Percentiles rank a stretch among this genome's conserved stretches.
Conservation (phyloP, 768 basidiomycete genomes). For the Tephrocybe sp. region DNA sequence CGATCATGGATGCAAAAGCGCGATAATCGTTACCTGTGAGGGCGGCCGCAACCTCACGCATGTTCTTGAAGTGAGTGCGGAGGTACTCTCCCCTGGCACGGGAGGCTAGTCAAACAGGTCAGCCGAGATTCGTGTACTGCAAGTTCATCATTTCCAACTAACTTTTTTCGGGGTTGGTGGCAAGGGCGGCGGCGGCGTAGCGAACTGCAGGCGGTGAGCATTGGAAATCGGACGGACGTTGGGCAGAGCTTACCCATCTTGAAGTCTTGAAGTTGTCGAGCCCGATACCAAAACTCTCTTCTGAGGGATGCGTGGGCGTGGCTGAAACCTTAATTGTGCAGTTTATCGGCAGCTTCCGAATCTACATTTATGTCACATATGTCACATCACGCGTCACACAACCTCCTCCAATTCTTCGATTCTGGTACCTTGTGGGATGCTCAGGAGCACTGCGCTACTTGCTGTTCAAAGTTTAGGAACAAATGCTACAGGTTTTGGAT, state of each 20-base stretch:
- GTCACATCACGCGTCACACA: neutral
- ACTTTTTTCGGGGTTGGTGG: constrained; percentile 97
- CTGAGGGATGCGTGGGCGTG: constrained; percentile 26
- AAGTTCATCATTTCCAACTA: constrained; percentile 27
- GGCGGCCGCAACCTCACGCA: constrained; percentile 97
- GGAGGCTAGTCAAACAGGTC: constrained; percentile 58
- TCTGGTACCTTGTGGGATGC: too few species aligned
- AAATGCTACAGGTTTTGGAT: too few species aligned
- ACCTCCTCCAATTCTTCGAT: neutral
- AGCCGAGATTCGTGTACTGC: constrained; percentile 9
- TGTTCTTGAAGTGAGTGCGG: constrained; percentile 99
- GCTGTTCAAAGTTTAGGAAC: too few species aligned
- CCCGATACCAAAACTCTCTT: constrained; percentile 31
- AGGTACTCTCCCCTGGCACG: constrained; percentile 95
- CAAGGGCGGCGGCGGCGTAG: constrained; percentile 87
- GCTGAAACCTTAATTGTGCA: constrained; percentile 48
- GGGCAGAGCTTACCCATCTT: constrained; percentile 61
- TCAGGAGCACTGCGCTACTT: too few species aligned
- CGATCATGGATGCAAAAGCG: constrained; percentile 1
- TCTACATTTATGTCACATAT: neutral
- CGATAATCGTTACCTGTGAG: constrained; percentile 64
- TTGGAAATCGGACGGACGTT: constrained; percentile 11
- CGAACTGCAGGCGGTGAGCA: constrained; percentile 60
- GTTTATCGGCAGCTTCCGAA: constrained; percentile 27
- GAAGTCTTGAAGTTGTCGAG: constrained; percentile 53